Evolutionary conservation across 129 eudicot species (phyloP), one percentile per base, ranked within the genome.

Genomic region (Tagetes patula): DNA sequence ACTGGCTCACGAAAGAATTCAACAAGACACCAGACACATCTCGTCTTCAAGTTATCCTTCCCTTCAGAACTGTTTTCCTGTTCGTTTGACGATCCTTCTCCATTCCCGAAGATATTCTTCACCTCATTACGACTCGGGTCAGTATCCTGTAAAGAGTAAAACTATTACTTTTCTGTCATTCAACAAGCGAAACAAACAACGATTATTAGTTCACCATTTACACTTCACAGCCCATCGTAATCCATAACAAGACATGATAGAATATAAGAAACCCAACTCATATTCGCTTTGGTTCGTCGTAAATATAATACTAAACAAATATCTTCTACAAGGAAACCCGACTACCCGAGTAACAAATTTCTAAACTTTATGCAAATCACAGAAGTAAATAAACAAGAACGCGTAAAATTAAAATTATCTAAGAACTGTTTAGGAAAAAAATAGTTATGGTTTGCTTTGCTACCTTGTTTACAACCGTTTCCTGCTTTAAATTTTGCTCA

Each of bases 21-120:
- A 63, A 11, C 40, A 63, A 40, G 77, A 64, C 82, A 78, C 66
- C 46, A 63, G n/a, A 64, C 52, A 34, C 77, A 78, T 52, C 82
- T 78, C 8, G 72, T 42, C 39, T 71, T 78, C 58, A 78, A 71
- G 60, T 63, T 43, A 41, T 4, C 27, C 1, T 36, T 71, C 33
- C 48, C 71, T 31, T 71, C 59, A n/a, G 70, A 60, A 14, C 4
- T 60, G 43, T 60, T 59, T 60, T 69, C n/a, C 5, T 11, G 43
- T 39, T 48, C 75, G 38, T 59, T 77, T 50, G 56, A 66, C 53
- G 79, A 40, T 53, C 65, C 65, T 65, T 75, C 54, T 38, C 5
- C 79, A 38, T 49, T 65, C 54, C 20, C 4, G 3, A 8, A 14
- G 14, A 43, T 47, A 45, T 62, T 4, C 9, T 39, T 55, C 40